These are phyloP conservation scores for Leishmania guyanensis DNA, from an alignment of 208 protist species.

Conservation along the genomic window DNA sequence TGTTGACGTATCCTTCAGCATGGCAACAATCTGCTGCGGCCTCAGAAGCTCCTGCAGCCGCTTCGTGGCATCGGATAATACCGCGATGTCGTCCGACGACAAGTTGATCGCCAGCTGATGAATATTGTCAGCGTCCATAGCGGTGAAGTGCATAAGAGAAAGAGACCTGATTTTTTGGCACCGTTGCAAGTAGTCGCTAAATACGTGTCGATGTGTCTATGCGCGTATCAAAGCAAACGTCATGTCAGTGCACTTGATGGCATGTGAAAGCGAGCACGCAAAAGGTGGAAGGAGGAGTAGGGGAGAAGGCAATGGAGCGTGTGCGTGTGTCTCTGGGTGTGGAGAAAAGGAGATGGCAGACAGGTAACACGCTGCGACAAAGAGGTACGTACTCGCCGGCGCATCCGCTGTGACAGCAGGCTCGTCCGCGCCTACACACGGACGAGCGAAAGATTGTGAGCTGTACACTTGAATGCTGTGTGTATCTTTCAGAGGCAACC, in stretches of 20 bases:
- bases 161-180: neutral
- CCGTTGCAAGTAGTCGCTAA: neutral
- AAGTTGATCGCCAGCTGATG: conserved; percentile 30
- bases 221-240: neutral
- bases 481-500: neutral
- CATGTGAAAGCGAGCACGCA: neutral
- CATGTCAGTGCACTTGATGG: neutral
- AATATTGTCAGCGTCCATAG: conserved; percentile 34
- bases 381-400: neutral
- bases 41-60: conserved; percentile 29
- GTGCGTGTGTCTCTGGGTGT: neutral
- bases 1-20: conserved; percentile 16
- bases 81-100: conserved; percentile 41
- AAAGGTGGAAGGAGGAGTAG: neutral
- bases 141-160: conserved; percentile 6
- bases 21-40: conserved; percentile 20
- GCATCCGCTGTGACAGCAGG: neutral
- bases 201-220: neutral
- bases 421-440: neutral
- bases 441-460: neutral
- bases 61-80: conserved; percentile 32
- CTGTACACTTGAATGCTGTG: neutral
- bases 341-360: neutral
- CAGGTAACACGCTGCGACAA: neutral
- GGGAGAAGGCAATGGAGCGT: neutral